These are phyloP conservation scores for Coemansia sp. DNA, from an alignment of 192 early-diverging fungal species.

Conservation along the genomic window DNA sequence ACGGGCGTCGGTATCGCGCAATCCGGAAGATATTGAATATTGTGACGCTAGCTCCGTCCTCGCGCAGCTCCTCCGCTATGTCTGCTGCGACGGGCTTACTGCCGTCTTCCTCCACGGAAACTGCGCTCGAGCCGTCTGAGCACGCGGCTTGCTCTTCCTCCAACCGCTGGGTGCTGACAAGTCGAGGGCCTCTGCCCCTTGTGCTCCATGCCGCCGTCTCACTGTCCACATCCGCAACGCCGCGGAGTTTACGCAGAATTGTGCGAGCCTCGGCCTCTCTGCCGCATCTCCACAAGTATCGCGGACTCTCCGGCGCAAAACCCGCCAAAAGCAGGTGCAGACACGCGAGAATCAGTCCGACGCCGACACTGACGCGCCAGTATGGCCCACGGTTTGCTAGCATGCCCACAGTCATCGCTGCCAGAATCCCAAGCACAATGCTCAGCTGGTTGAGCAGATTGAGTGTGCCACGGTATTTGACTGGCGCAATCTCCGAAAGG, in stretches of 20 bases:
- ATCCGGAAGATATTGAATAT: constrained; percentile 49
- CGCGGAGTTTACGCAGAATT: constrained; percentile 36
- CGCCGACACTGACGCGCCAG: constrained; percentile 75
- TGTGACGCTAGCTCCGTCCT: constrained; percentile 21
- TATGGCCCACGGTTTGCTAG: constrained; percentile 58
- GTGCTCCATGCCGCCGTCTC: constrained; percentile 38
- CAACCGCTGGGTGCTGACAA: too few species aligned
- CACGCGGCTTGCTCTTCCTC: too few species aligned
- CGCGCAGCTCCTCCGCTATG: constrained; percentile 11
- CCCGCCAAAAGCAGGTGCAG: constrained; percentile 25
- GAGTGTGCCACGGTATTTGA: constrained; percentile 66
- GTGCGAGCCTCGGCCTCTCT: constrained; percentile 29
- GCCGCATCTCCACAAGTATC: constrained; percentile 57
- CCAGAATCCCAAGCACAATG: constrained; percentile 80
- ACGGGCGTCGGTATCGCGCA: constrained; percentile 61
- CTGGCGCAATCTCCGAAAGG: constrained; percentile 77
- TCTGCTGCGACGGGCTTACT: constrained; percentile 1
- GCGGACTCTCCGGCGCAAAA: constrained; percentile 80
- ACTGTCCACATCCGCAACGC: constrained; percentile 34
- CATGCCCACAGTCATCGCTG: constrained; percentile 66
- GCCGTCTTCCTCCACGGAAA: background rate
- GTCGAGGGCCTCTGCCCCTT: background rate
- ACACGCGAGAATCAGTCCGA: constrained; percentile 62
- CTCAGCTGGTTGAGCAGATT: constrained; percentile 81
- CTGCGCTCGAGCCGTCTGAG: too few species aligned